Conservation (phyloP, 768 basidiomycete species). For the Myochromella boudieri region DNA sequence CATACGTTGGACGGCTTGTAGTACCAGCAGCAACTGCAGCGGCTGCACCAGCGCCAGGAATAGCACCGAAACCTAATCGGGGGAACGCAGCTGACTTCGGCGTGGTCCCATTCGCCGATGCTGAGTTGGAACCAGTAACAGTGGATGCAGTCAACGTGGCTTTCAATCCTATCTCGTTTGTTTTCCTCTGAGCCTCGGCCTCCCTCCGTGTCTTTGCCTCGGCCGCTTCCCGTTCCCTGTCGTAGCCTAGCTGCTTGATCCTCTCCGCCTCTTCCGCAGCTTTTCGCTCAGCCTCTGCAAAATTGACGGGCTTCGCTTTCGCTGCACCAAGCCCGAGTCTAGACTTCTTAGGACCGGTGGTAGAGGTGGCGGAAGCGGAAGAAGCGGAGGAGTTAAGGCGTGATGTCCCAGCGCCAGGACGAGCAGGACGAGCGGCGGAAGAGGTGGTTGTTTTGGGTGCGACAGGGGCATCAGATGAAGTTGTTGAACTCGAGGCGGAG, state of each 20-base stretch:
- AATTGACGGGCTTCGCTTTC: slow-evolving; percentile 85
- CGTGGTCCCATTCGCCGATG: slow-evolving; percentile 16
- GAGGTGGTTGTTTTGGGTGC: slow-evolving; percentile 67
- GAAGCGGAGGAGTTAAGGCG: slow-evolving; percentile 39
- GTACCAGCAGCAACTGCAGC: slow-evolving; percentile 43
- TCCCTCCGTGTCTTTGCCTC: slow-evolving; percentile 73
- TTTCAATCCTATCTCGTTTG: slow-evolving; percentile 37
- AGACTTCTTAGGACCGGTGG: slow-evolving; percentile 53
- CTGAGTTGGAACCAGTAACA: slow-evolving; percentile 14
- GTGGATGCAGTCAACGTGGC: slow-evolving; percentile 26
- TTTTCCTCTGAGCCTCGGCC: slow-evolving; percentile 47
- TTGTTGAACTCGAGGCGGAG: slow-evolving; percentile 32
- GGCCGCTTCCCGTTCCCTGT: slow-evolving; percentile 79
- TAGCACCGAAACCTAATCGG: slow-evolving; percentile 82
- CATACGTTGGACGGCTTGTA: slow-evolving; percentile 15
- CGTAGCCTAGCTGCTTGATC: slow-evolving; percentile 89
- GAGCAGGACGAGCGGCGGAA: slow-evolving; percentile 51
- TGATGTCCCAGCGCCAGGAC: slow-evolving; percentile 36
- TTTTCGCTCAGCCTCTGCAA: slow-evolving; percentile 90
- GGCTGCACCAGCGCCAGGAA: slow-evolving; percentile 61
- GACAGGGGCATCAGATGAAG: slow-evolving; percentile 28
- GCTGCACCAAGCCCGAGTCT: slow-evolving; percentile 87
- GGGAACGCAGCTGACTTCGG: slow-evolving; percentile 52
- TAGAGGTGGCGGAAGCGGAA: slow-evolving; percentile 21
- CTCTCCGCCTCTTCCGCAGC: slow-evolving; percentile 92